Percentiles rank a stretch among this genome's conserved stretches.
Evolutionary conservation across 441 rosid genomes (phyloP).

Genomic region (Populus hybrid): DNA sequence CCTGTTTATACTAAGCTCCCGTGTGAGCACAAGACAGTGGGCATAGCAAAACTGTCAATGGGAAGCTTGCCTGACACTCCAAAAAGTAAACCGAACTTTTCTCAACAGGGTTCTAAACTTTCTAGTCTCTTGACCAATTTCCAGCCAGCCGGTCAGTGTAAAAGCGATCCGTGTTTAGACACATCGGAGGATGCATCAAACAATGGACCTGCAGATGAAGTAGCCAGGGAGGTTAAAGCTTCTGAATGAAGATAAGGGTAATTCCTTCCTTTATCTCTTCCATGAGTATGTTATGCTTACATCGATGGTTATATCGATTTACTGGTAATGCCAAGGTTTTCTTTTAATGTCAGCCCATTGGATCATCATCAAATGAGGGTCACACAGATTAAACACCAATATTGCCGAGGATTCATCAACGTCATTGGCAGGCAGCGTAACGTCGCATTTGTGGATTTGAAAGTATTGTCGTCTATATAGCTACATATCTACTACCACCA

Average conservation of each 20-base stretch:
- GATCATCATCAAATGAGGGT: slow-evolving; percentile 5
- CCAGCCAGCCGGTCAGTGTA: slow-evolving; percentile 22
- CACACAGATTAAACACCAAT: not conserved
- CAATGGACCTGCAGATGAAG: slow-evolving; percentile 39
- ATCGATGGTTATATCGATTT: slow-evolving; percentile 26
- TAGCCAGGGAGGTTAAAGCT: slow-evolving; percentile 37
- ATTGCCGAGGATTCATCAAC: not conserved
- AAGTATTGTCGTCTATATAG: not conserved
- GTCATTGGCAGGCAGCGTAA: not conserved
- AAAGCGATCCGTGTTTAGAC: slow-evolving; percentile 33
- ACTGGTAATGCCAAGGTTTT: slow-evolving; percentile 39
- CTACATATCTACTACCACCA: not conserved
- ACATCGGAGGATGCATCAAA: slow-evolving; percentile 44
- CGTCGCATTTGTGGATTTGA: not conserved
- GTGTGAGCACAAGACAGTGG: slow-evolving; percentile 36
- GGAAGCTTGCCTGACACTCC: slow-evolving; percentile 34
- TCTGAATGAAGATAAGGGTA: slow-evolving; percentile 47
- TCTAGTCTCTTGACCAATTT: slow-evolving; percentile 27
- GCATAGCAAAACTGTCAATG: slow-evolving; percentile 22
- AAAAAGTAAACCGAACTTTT: slow-evolving; percentile 30
- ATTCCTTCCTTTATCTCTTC: slow-evolving; percentile 41
- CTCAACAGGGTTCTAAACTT: slow-evolving; percentile 35
- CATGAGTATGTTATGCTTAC: slow-evolving; percentile 14
- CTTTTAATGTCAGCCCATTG: slow-evolving; percentile 37
- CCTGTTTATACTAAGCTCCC: slow-evolving; percentile 48